These are phyloP conservation scores for Arabidopsis lyrata DNA, from an alignment of 441 rosid species.

Conservation along the genomic window DNA sequence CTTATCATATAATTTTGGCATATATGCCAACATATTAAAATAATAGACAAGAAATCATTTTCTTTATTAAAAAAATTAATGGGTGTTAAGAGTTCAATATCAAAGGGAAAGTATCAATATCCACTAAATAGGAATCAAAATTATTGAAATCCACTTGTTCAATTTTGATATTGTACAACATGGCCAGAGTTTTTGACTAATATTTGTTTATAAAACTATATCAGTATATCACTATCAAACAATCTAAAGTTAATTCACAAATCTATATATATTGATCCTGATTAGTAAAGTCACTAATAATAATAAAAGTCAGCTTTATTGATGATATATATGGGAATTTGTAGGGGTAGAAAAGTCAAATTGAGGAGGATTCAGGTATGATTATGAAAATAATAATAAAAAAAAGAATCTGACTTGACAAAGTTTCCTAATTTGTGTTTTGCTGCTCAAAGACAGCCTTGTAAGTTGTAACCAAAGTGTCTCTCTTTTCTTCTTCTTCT, in stretches of 20 bases:
- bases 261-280: neutral
- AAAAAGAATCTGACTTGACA: slow-evolving; percentile 13
- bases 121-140: slow-evolving; percentile 39
- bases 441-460: slow-evolving; percentile 47
- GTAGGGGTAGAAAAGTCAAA: slow-evolving; percentile 45
- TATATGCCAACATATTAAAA: slow-evolving; percentile 29
- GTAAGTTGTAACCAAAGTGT: slow-evolving; percentile 45
- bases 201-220: neutral
- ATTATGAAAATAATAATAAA: neutral
- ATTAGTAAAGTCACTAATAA: neutral
- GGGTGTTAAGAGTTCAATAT: neutral
- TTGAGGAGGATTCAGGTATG: slow-evolving; percentile 19
- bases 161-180: slow-evolving; percentile 38
- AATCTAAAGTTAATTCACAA: slow-evolving; percentile 3
- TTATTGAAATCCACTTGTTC: slow-evolving; percentile 40
- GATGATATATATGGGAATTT: slow-evolving; percentile 4
- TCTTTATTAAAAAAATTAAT: neutral
- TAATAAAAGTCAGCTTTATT: slow-evolving; percentile 26
- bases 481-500: slow-evolving; percentile 35
- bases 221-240: slow-evolving; percentile 8
- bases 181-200: slow-evolving; percentile 36
- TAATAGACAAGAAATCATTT: neutral
- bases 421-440: slow-evolving; percentile 17
- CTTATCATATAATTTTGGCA: slow-evolving; percentile 18
- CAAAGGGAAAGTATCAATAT: slow-evolving; percentile 37